Base-by-base conservation (phyloP, 768 basidiomycete genomes). In the Suillus occidentalis region DNA sequence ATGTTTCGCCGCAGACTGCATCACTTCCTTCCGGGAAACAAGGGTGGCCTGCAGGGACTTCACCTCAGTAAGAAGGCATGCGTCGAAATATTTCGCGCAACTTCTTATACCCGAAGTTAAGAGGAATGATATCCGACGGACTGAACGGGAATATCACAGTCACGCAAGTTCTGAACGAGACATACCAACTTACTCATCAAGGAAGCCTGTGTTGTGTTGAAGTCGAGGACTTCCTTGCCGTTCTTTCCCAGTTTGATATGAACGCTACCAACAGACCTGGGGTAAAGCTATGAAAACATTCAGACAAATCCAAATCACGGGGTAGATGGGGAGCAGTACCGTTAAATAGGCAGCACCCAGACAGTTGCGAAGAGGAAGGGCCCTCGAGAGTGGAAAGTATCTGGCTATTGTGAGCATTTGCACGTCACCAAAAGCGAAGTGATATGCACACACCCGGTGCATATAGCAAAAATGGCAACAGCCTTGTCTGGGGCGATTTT, bases 31-130 rank as follows among this genome's bases (percentile, higher is more conserved):
- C 57, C 0, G 72, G 47, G 58, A 82, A 82, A 8, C 62, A 25
- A 2, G 80, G 80, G 34, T 74, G 72, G 18, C 31, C 9, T 0
- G n/a, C 13, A 16, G 64, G 10, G 2, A 63, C 56, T 45, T 73
- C 73, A 34, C 73, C 73, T 0, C 72, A 69, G 60, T 72, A 74
- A 7, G 58, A 58, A 6, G 76, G 69, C 82, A 88, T 84, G 18
- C 88, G 84, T 42, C 89, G 82, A 4, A 78, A 76, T 12, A 85
- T 66, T 74, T 90, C 88, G 2, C 87, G 80, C 4, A 71, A 62
- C 61, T 80, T 81, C 67, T 89, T 90, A 72, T 88, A 89, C 0
- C 70, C 77, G 80, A 84, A 84, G 61, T 76, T 76, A 53, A 88
- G 66, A 25, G 37, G 37, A 3, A 37, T 10, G 37, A 37, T 37